Conservation (phyloP, 345 rosid genomes). For the Murraya koenigii region DNA sequence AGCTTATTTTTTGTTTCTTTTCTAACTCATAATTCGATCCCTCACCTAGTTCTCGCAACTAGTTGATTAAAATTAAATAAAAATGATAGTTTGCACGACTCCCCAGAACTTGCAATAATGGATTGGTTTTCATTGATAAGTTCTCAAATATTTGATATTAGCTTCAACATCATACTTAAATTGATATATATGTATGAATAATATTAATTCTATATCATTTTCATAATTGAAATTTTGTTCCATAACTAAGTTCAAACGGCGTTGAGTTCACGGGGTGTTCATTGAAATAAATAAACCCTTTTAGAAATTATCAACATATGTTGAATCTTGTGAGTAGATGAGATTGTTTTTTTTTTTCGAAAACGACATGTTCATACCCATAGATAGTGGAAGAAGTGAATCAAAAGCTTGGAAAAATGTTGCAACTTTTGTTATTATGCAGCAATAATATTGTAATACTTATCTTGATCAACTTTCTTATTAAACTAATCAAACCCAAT, state of each 20-base stretch:
- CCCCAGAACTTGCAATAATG: slow-evolving; percentile 5
- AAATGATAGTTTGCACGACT: neutral
- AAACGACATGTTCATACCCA: slow-evolving; percentile 31
- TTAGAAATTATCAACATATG: neutral
- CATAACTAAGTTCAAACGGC: neutral
- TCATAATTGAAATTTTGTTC: neutral
- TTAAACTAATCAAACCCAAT: slow-evolving; percentile 29
- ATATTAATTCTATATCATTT: too few relatives aligned
- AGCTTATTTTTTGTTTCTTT: neutral
- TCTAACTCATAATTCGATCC: neutral
- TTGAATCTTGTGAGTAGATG: slow-evolving; percentile 16
- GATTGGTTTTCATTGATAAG: neutral
- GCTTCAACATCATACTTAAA: neutral
- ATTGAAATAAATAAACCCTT: neutral
- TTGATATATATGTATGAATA: neutral
- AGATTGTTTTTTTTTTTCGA: slow-evolving; percentile 17
- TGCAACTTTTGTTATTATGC: slow-evolving; percentile 23
- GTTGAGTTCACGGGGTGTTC: slow-evolving; percentile 26
- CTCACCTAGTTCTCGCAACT: neutral
- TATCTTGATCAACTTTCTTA: slow-evolving; percentile 21
- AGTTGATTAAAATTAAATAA: neutral
- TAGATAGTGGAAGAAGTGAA: slow-evolving; percentile 14
- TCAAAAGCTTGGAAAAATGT: slow-evolving; percentile 21
- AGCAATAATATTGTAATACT: slow-evolving; percentile 9
- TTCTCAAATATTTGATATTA: neutral